Base-by-base conservation (phyloP, 371 early-diverging fungal species). In the Rhizomucor pusillus region DNA sequence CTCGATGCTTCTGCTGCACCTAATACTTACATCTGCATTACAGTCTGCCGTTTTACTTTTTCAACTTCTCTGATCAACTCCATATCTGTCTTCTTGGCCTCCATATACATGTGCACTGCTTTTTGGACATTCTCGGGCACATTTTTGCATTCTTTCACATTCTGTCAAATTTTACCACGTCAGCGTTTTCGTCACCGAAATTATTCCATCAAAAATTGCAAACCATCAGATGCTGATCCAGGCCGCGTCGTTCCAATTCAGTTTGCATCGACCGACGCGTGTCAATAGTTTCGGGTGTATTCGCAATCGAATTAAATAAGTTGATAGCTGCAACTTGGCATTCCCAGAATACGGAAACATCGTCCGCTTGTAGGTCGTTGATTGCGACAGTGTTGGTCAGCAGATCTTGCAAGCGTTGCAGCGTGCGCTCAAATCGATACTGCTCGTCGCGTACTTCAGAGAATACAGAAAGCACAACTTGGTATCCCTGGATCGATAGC, bases 391-490 rank as follows among this genome's bases (percentile, higher is more conserved):
- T n/a, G 36, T 36, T 44, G 6, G 53, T 14, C 13, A 47, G 20
- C 24, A 62, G 50, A 14, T 55, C 61, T n/a, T 64, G 54, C 18
- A 86, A 43, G 1, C 74, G 69, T 25, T 79, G 69, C 1, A 86
- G 61, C 0, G 85, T 60, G 13, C 81, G 73, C 41, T 85, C 83
- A 64, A 87, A 87, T 35, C 87, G 69, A 54, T 76, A 86, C 16
- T 81, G 77, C 36, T 87, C 87, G 10, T 80, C 80, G 47, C 73
- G 75, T 24, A 84, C 74, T 35, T 83, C 80, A 0, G 85, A 84
- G 7, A 87, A 60, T 1, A 79, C 68, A 23, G 66, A 58, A 18
- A 84, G 43, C 0, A 82, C 74, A 3, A 62, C 55, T 18, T 68
- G 60, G 63, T 87, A 76, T 3, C 80, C 80, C 18, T 62, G 62